Evolutionary conservation across 192 early-diverging fungal genomes (phyloP), one percentile per base, ranked within the genome.

Genomic region (Kickxella alabastrina): DNA sequence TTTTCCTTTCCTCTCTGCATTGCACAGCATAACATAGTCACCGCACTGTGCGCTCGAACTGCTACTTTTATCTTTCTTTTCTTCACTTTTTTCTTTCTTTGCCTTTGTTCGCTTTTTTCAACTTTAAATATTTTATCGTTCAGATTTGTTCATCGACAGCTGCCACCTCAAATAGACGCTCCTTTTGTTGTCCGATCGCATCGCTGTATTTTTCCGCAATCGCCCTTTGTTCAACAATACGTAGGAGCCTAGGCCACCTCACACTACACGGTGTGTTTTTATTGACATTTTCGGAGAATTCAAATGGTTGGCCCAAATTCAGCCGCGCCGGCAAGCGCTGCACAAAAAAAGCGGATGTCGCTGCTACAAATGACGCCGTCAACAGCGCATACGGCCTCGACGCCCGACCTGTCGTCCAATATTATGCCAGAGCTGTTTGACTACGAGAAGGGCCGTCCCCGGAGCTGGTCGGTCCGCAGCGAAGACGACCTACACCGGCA

Each of bases 401-500:
- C 67, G 17, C 67, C 67, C 14, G 67, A 70, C 46, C 52, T 70
- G 21, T 22, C 24, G 27, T 39, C 67, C 13, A 49, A 44, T 19
- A 27, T 61, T 39, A 31, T 68, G 10, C 43, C 58, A 19, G 51
- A 52, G 37, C 55, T 63, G 45, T 42, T 70, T 28, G 59, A 63
- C 10, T 51, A 43, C 35, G 60, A n/a, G n/a, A n/a, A 55, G n/a
- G 48, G 54, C 22, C 50, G 68, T 25, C 61, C 68, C 5, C 68
- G 68, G 17, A 71, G 68, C 52, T 71, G 68, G 68, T 71, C 68
- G 21, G 40, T 47, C 3, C 52, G 45, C 28, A 34, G 50, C 41
- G 52, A 53, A 4, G 38, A 28, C 25, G 37, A 39, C 38, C 15
- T 49, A 17, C 25, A 21, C 18, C 36, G 38, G 24, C 37, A 38